Evolutionary conservation across 2,329 filamentous ascomycete species (phyloP).

Genomic region (Clarireedia sp.): DNA sequence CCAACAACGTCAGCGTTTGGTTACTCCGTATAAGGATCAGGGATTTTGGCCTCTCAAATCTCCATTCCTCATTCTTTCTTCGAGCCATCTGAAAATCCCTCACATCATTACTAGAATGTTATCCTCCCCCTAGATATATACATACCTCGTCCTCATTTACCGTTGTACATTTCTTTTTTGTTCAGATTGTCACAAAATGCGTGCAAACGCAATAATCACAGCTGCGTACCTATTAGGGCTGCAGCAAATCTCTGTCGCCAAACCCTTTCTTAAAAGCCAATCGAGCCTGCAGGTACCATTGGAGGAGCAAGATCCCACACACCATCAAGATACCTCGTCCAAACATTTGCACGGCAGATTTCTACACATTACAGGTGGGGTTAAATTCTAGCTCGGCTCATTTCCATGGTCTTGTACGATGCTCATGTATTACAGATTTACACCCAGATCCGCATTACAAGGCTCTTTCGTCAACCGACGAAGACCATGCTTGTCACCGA

Average conservation of each 20-base stretch:
- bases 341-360: conserved; percentile 62
- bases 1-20: too few species aligned
- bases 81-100: neutral
- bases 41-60: neutral
- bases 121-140: conserved; percentile 1
- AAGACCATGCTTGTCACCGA: conserved; percentile 68
- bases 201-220: conserved; percentile 14
- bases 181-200: conserved; percentile 15
- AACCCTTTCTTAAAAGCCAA: conserved; percentile 17
- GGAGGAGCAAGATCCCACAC: conserved; percentile 20
- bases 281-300: conserved; percentile 23
- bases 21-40: too few species aligned
- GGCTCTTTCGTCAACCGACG: conserved; percentile 61
- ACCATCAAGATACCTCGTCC: conserved; percentile 14
- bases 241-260: conserved; percentile 14
- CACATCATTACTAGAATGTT: neutral
- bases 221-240: conserved; percentile 20
- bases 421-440: conserved; percentile 54
- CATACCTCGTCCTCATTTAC: neutral
- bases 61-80: neutral
- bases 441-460: conserved; percentile 89
- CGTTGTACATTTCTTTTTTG: neutral
- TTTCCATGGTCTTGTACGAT: conserved; percentile 11
- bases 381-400: conserved; percentile 2
- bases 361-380: conserved; percentile 77